Evolutionary conservation across 345 rosid species (phyloP), one percentile per base, ranked within the genome.

Genomic region (Syzygium aromaticum): DNA sequence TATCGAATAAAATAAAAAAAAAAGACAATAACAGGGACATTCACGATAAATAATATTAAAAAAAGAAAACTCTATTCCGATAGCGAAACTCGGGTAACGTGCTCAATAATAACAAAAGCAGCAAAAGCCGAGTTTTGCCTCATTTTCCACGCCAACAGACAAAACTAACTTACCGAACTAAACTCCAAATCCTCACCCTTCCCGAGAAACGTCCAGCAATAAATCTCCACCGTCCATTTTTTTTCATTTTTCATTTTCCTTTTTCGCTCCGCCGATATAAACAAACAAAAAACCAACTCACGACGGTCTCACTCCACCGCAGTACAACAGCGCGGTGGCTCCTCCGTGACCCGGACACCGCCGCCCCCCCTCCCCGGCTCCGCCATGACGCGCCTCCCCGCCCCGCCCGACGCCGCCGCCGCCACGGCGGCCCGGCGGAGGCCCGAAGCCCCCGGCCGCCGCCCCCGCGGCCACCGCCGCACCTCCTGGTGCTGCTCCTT

Each of bases 401-500:
- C 88, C 3, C 85, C 27, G 59, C n/a, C 40, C 46, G 67, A 40
- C 73, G 49, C 57, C 85, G 22, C 87, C 54, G 19, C 67, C 64
- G 30, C 86, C 84, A 49, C 80, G 53, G 63, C 86, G 49, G 11
- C 90, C 19, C 86, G 86, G 64, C 73, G 84, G 84, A 91, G 91
- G 85, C 63, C 80, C 9, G 83, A 1, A 1, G 7, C 84, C 77
- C 30, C 91, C 78, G 93, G 56, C 46, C 73, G 86, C 17, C 84
- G 86, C 85, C 13, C 88, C 86, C 86, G 87, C 78, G 30, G 53
- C 85, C 77, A 87, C 84, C 88, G 89, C 51, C 90, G 91, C 63
- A 93, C 85, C 64, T 92, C 95, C 4, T 97, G 99, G 98, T 96
- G 98, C 84, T 97, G 99, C 90, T 93, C 96, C 73, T 94, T 96